Conservation (phyloP, 2,329 filamentous ascomycete species). For the Alternaria burnsii region DNA sequence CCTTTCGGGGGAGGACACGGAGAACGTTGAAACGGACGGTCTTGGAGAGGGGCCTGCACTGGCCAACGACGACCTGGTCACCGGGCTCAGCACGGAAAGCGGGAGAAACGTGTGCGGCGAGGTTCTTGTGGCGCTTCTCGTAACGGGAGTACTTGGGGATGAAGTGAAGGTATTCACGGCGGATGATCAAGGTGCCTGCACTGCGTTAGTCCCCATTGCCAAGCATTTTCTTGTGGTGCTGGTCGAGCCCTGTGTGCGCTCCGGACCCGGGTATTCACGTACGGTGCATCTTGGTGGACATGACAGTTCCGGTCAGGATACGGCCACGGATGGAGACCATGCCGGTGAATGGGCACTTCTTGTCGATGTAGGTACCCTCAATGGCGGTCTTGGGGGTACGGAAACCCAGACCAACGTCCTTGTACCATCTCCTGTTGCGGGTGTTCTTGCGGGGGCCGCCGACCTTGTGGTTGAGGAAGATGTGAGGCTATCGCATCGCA, state of each 20-base stretch:
- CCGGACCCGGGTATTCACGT: slow-evolving; percentile 28
- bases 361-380: slow-evolving; percentile 99
- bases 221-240: slow-evolving; percentile 14
- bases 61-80: slow-evolving; percentile 98
- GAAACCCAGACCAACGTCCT: slow-evolving; percentile 99
- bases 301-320: slow-evolving; percentile 99
- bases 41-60: slow-evolving; percentile 99
- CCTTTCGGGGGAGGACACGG: slow-evolving; percentile 95
- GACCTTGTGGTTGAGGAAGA: slow-evolving; percentile 98
- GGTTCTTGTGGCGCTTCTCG: slow-evolving; percentile 99
- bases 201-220: slow-evolving; percentile 27
- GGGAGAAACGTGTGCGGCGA: slow-evolving; percentile 97
- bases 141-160: slow-evolving; percentile 99
- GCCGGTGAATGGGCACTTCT: slow-evolving; percentile 99
- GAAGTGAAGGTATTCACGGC: slow-evolving; percentile 99
- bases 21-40: slow-evolving; percentile 99
- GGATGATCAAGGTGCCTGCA: slow-evolving; percentile 85
- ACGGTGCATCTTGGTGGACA: slow-evolving; percentile 99
- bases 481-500: slow-evolving; percentile 79
- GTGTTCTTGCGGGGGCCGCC: slow-evolving; percentile 66
- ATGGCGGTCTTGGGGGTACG: slow-evolving; percentile 98
- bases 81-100: slow-evolving; percentile 99
- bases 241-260: not conserved
- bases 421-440: slow-evolving; percentile 86
- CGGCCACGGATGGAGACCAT: slow-evolving; percentile 99